Conservation (phyloP, 768 basidiomycete genomes). For the Hypholoma sublateritium region DNA sequence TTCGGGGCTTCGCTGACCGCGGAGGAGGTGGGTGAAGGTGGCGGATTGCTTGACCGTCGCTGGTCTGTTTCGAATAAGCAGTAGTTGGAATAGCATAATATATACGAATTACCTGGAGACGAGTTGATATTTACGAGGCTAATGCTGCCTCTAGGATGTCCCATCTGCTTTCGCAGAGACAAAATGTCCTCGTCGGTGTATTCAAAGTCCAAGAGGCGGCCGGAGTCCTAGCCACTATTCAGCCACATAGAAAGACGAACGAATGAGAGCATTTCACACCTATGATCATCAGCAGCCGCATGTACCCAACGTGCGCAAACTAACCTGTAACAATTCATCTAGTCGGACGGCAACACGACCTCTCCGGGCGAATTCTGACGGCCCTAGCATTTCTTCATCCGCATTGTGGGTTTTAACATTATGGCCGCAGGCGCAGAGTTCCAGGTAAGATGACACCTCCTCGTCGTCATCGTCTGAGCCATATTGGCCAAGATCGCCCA, state of each 20-base stretch:
- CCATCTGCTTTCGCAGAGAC: constrained; percentile 73
- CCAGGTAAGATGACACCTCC: constrained; percentile 54
- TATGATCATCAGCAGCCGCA: constrained; percentile 5
- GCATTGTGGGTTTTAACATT: constrained; percentile 65
- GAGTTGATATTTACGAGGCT: constrained; percentile 47
- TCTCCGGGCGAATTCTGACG: constrained; percentile 68
- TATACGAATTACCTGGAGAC: constrained; percentile 45
- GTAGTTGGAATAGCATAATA: constrained; percentile 1
- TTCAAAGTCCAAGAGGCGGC: constrained; percentile 76
- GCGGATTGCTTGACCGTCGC: constrained; percentile 32
- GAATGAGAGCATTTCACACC: constrained; percentile 7
- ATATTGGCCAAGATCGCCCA: constrained; percentile 60
- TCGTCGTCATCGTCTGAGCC: constrained; percentile 76
- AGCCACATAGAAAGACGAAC: background rate
- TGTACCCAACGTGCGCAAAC: constrained; percentile 21
- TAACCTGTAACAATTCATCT: constrained; percentile 80
- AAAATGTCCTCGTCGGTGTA: constrained; percentile 71
- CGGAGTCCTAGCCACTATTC: constrained; percentile 55
- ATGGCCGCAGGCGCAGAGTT: constrained; percentile 72
- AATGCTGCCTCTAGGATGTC: constrained; percentile 46
- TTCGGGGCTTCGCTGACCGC: constrained; percentile 43
- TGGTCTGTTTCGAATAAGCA: constrained; percentile 25
- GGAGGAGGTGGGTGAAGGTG: constrained; percentile 49
- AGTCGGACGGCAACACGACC: constrained; percentile 74
- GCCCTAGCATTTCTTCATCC: constrained; percentile 51